phyloP scores from a whole-genome alignment of 2,329 filamentous ascomycete species.

The Peltaster fructicola region DNA sequence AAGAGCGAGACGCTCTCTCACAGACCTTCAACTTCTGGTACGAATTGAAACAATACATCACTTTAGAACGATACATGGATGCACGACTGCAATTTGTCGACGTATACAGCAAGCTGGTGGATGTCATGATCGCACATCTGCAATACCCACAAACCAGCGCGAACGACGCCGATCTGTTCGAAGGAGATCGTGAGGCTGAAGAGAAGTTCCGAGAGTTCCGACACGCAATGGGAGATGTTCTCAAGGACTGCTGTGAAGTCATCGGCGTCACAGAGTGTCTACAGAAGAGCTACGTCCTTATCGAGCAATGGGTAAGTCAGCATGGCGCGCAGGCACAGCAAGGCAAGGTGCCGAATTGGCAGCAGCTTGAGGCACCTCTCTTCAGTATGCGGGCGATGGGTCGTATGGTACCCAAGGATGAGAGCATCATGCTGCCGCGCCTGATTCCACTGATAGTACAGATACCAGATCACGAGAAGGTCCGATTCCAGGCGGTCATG shows the following conservation, averaged over 20 bases:
- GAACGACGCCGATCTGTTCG: conserved; percentile 71
- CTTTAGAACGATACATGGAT: conserved; percentile 73
- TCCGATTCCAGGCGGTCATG: conserved; percentile 98
- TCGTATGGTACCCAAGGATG: conserved; percentile 82
- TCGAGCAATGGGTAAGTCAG: conserved; percentile 73
- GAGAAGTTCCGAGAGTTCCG: conserved; percentile 95
- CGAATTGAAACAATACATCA: conserved; percentile 90
- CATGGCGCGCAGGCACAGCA: conserved; percentile 60
- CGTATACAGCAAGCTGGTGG: conserved; percentile 75
- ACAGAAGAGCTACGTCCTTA: conserved; percentile 68
- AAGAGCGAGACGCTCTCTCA: conserved; percentile 77
- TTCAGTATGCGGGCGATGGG: conserved; percentile 95
- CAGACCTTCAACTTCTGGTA: conserved; percentile 98
- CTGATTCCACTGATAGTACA: conserved; percentile 87
- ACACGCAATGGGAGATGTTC: conserved; percentile 90
- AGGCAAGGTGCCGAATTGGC: conserved; percentile 77
- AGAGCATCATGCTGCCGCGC: conserved; percentile 71
- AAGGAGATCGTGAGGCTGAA: conserved; percentile 86
- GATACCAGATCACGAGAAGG: conserved; percentile 88
- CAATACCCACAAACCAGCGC: conserved; percentile 61
- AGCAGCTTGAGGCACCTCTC: conserved; percentile 82
- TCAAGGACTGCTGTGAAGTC: conserved; percentile 94
- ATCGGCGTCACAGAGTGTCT: conserved; percentile 86
- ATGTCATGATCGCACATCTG: conserved; percentile 80
- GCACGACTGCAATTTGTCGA: conserved; percentile 61